Evolutionary conservation across 75 land plant genomes (phyloP), one percentile per base, ranked within the genome.

Genomic region (Cryptomeria japonica): DNA sequence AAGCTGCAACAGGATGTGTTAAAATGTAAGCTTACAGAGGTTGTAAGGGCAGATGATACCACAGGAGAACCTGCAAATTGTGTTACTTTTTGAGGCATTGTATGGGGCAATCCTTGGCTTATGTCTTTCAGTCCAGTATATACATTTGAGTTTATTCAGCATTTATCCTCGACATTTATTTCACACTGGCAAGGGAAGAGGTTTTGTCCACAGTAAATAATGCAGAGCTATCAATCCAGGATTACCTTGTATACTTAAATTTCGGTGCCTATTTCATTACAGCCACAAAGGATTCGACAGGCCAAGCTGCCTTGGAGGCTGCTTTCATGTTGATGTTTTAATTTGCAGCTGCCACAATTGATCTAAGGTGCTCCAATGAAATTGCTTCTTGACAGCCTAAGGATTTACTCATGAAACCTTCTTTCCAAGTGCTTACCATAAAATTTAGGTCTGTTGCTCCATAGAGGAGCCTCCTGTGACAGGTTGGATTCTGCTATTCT

Each of bases 1-100:
- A 91, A 88, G 76, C 89, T 92, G 49, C 86, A 76, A 42, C 93
- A 92, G 55, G 93, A 92, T 56, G 92, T 92, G 41, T 86, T 92
- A 19, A 22, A 6, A 16, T 92, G 93, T 61, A 82, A 89, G 32
- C 42, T 38, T 56, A 87, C 88, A 31, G 84, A 87, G 46, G 87
- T 87, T 32, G 93, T 92, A 16, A 70, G 37, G 2, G 93, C 83
- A 58, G 92, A 92, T 89, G 70, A 75, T 3, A 53, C 85, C 73
- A 92, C 93, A 1, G 93, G 93, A 42, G 90, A 89, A 76, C 93
- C 93, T 25, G 32, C 9, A 18, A 46, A 87, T 6, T 91, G 92
- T 85, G 86, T 53, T 28, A 51, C 37, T 31, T 88, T 83, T 75
- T 89, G 85, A 89, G 68, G 47, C 38, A 28, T 37, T 53, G 47